phyloP scores from a whole-genome alignment of 2,329 filamentous ascomycete genomes.

The Aspergillus thermomutatus region DNA sequence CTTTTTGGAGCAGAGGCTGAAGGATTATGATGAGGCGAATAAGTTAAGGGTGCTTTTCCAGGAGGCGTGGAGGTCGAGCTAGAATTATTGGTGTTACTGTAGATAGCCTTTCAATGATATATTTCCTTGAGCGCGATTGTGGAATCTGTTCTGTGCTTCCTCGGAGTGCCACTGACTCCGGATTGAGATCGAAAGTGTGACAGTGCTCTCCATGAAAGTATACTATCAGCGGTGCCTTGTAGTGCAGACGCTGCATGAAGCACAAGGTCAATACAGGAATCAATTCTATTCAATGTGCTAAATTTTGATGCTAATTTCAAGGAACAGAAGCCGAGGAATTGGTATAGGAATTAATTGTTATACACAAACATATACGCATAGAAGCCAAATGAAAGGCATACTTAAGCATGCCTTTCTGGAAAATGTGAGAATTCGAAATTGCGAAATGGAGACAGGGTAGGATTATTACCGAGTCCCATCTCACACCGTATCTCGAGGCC shows the following conservation, averaged over 20 bases:
- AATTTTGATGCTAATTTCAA: background rate
- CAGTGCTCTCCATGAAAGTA: background rate
- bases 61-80: slow-evolving; percentile 55
- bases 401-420: background rate
- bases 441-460: background rate
- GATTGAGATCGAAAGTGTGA: background rate
- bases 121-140: background rate
- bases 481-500: background rate
- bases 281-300: background rate
- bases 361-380: slow-evolving; percentile 16
- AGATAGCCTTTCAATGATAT: slow-evolving; percentile 7
- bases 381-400: background rate
- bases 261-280: background rate
- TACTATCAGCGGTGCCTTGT: background rate
- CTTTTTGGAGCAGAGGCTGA: slow-evolving; percentile 75
- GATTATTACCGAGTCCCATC: background rate
- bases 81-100: background rate
- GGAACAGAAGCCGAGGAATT: background rate
- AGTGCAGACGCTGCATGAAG: background rate
- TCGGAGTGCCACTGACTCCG: background rate
- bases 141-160: background rate
- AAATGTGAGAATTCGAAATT: background rate
- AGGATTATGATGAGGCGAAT: slow-evolving; percentile 64
- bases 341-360: slow-evolving; percentile 15
- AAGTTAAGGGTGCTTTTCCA: slow-evolving; percentile 67